Conservation (phyloP, 805 yeast genomes). For the Cyberlindnera samutprakarnensis region DNA sequence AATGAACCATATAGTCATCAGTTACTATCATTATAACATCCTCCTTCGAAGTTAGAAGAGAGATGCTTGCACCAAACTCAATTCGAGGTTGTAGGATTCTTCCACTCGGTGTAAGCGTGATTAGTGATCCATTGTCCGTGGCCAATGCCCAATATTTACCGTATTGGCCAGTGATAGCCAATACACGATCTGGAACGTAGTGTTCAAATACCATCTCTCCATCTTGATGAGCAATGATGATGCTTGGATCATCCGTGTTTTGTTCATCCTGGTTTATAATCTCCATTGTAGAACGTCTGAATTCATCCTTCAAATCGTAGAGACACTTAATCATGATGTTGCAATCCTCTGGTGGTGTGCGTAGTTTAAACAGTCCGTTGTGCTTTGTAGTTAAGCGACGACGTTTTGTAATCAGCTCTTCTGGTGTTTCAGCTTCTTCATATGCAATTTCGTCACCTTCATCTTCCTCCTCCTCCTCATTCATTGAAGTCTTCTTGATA, state of each 20-base stretch:
- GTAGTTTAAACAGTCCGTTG: conserved; percentile 13
- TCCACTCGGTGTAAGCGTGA: conserved; percentile 39
- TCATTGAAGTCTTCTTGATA: conserved; percentile 22
- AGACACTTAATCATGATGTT: conserved; percentile 20
- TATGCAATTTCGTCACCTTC: conserved; percentile 22
- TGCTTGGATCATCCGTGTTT: conserved; percentile 30
- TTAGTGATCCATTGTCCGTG: conserved; percentile 51
- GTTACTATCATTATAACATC: conserved; percentile 38
- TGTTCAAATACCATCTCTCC: conserved; percentile 32
- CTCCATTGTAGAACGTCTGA: background rate
- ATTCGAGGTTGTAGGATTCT: conserved; percentile 37
- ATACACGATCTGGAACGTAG: conserved; percentile 32
- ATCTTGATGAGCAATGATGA: conserved; percentile 27
- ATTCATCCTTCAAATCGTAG: conserved; percentile 7
- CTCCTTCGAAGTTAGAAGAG: conserved; percentile 28
- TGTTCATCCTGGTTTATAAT: conserved; percentile 23
- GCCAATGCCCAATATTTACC: conserved; percentile 43
- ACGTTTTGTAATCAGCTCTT: conserved; percentile 25
- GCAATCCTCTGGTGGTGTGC: conserved; percentile 10
- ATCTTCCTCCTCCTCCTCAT: conserved; percentile 19
- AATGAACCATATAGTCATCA: conserved; percentile 39
- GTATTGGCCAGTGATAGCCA: conserved; percentile 32
- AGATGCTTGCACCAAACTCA: conserved; percentile 43
- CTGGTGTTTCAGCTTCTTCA: conserved; percentile 42
- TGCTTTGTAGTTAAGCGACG: conserved; percentile 27